Base-by-base conservation (phyloP, 2,329 filamentous ascomycete genomes). In the Diatrype stigma region DNA sequence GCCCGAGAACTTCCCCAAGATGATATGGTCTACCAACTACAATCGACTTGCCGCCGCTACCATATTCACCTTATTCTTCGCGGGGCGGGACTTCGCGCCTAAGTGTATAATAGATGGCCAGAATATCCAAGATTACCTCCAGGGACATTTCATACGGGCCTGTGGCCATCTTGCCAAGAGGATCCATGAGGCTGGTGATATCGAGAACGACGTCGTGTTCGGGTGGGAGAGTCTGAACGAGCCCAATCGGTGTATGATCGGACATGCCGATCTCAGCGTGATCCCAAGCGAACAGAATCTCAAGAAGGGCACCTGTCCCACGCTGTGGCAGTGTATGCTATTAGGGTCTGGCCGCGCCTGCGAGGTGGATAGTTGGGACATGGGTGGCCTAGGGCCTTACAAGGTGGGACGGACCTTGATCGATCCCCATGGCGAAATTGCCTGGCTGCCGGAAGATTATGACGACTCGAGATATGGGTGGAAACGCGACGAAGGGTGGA, bases 11-110 rank as follows among this genome's bases (percentile, higher is more conserved):
- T 99, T 93, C 59, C 94, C 94, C 22, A 97, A 96, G 73, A 99
- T 99, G 95, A 93, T 97, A 51, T 99, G 94, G 94, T 91, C 93
- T 16, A 97, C 95, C 47, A 99, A 99, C 67, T 99, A 99, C 70
- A 88, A 84, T 55, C 83, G 94, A 22, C 77, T 97, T 46, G 92
- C 87, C 2, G 89, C 87, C 46, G 90, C 92, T 58, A 92, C 90
- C 44, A 90, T 97, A 60, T 97, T 96, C 67, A 96, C 93, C 0
- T 73, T 97, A 47, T 99, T 96, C 73, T 99, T 95, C 68, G 92
- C 81, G 8, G 94, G 94, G 34, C 84, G 78, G 56, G 90, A 95
- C 62, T 97, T 96, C 74, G 90, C 94, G 1, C 95, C 95, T 3
- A 96, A 96, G 64, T 96, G 93, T 59, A 88, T 96, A 59, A 93